Percentiles rank a stretch among this genome's conserved stretches.
phyloP scores from a whole-genome alignment of 2,329 filamentous ascomycete species.

The Chaetothyriales sp. region DNA sequence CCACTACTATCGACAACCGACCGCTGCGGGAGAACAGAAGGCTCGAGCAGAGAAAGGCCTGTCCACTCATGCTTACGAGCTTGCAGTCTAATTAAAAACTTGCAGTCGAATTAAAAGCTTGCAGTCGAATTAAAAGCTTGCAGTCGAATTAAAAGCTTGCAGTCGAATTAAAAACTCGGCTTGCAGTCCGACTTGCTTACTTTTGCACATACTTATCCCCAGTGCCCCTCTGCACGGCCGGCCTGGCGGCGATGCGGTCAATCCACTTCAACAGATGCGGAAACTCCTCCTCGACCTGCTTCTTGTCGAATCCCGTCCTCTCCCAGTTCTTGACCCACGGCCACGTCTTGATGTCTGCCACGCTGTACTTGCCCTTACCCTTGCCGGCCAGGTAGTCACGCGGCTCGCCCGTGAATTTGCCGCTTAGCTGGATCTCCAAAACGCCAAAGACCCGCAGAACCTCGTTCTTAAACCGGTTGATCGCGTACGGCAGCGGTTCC shows the following conservation, averaged over 20 bases:
- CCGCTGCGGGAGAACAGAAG: no score
- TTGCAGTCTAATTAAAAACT: no score
- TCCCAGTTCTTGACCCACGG: constrained; percentile 38
- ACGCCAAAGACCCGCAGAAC: constrained; percentile 40
- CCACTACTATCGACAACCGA: not conserved
- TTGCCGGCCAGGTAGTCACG: constrained; percentile 41
- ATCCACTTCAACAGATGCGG: constrained; percentile 42
- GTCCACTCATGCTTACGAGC: no score
- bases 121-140: no score
- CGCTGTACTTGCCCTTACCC: constrained; percentile 41
- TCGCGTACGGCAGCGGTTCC: constrained; percentile 38
- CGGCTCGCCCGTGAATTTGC: constrained; percentile 37
- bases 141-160: no score
- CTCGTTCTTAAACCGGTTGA: constrained; percentile 40
- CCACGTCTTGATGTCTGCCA: constrained; percentile 42
- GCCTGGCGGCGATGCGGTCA: constrained; percentile 36
- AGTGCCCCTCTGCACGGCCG: constrained; percentile 36
- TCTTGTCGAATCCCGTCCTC: constrained; percentile 29
- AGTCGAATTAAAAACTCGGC: no score
- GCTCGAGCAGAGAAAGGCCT: no score
- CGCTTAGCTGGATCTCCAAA: constrained; percentile 41
- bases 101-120: no score
- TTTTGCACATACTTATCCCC: constrained; percentile 26
- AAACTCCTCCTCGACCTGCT: constrained; percentile 36
- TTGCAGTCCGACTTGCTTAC: constrained; percentile 14